Conservation (phyloP, 2,329 filamentous ascomycete genomes). For the Chaetomium olivaceum region DNA sequence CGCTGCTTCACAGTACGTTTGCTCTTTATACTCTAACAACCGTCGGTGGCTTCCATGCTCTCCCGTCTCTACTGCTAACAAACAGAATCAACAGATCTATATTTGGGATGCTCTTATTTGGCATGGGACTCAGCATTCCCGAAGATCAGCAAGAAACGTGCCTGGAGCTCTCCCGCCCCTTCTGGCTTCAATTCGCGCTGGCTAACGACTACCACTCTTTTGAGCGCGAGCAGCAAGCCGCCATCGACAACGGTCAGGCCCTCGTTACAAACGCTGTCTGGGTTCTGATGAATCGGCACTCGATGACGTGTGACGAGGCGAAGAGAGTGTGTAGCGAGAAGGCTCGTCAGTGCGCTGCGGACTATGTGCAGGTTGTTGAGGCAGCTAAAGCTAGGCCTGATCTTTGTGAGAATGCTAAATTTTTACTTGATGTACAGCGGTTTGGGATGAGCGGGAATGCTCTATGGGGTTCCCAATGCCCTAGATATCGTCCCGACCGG, state of each 20-base stretch:
- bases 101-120: conserved; percentile 10
- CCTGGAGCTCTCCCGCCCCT: conserved; percentile 12
- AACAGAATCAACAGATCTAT: no score
- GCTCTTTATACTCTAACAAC: no score
- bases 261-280: conserved; percentile 17
- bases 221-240: conserved; percentile 10
- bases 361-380: conserved; percentile 12
- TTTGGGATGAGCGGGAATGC: conserved; percentile 22
- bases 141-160: conserved; percentile 12
- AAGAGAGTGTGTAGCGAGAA: conserved; percentile 8
- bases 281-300: conserved; percentile 16
- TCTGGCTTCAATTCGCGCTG: conserved; percentile 7
- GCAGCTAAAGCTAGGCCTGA: neutral
- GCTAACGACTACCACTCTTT: conserved; percentile 23
- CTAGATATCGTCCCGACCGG: conserved; percentile 14
- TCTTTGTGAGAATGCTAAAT: conserved; percentile 11
- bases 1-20: conserved; percentile 4
- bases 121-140: conserved; percentile 12
- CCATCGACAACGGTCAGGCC: neutral
- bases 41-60: no score
- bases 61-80: no score
- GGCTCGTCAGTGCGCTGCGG: neutral
- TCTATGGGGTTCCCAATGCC: conserved; percentile 19
- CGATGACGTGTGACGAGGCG: conserved; percentile 14
- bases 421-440: conserved; percentile 9